phyloP scores from a whole-genome alignment of 306 rosid species.

The Medicago ruthenica region DNA sequence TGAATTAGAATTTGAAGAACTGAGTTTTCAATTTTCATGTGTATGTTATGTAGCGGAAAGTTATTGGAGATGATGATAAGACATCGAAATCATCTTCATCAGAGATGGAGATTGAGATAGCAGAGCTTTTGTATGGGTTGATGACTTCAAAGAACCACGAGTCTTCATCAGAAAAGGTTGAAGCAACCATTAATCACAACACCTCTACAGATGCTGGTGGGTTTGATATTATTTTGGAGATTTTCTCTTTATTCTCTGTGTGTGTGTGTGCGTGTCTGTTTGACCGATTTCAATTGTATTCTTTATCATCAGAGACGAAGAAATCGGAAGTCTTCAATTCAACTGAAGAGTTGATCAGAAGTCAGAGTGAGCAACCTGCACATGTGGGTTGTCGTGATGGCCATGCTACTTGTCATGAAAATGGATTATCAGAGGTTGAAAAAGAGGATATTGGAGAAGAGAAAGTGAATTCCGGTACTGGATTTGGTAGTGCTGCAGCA shows the following conservation, averaged over 20 bases:
- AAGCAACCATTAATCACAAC: constrained; percentile 32
- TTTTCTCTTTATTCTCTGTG: background rate
- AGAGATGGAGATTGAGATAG: constrained; percentile 76
- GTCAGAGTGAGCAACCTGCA: constrained; percentile 43
- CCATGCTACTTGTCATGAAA: constrained; percentile 21
- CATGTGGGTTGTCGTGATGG: constrained; percentile 38
- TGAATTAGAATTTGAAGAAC: background rate
- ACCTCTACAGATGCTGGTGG: constrained; percentile 39
- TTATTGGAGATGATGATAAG: constrained; percentile 46
- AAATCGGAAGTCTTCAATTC: constrained; percentile 45
- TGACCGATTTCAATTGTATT: constrained; percentile 20
- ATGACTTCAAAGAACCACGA: constrained; percentile 51
- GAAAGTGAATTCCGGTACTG: constrained; percentile 28
- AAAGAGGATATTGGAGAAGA: constrained; percentile 38
- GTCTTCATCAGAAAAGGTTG: constrained; percentile 41
- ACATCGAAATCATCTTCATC: constrained; percentile 46
- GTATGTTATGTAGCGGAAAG: constrained; percentile 53
- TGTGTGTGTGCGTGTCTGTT: background rate
- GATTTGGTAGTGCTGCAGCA: constrained; percentile 20
- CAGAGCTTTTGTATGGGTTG: constrained; percentile 74
- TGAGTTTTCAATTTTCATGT: constrained; percentile 31
- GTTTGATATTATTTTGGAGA: constrained; percentile 40
- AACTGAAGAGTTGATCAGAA: constrained; percentile 36
- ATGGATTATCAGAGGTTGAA: constrained; percentile 34
- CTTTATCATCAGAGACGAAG: constrained; percentile 45